Percentiles rank a stretch among this genome's conserved stretches.
Conservation (phyloP, 805 yeast species). For the Spathaspora gorwiae region DNA sequence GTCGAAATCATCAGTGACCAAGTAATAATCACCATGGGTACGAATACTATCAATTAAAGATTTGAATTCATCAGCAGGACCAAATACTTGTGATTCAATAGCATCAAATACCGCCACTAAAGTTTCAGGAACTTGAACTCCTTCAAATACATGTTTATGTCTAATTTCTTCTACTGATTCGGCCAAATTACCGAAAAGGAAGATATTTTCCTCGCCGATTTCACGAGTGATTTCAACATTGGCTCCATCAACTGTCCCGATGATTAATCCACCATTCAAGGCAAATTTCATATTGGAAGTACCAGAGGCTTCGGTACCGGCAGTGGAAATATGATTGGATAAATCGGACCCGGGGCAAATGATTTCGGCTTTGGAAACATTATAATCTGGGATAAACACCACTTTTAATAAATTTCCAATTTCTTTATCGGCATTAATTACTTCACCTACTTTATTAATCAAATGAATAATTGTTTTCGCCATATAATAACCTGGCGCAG, state of each 20-base stretch:
- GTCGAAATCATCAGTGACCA: slow-evolving; percentile 86
- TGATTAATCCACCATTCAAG: slow-evolving; percentile 86
- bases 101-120: slow-evolving; percentile 60
- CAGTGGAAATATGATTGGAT: slow-evolving; percentile 92
- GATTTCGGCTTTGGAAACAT: slow-evolving; percentile 90
- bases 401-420: slow-evolving; percentile 77
- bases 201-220: slow-evolving; percentile 88
- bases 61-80: slow-evolving; percentile 62
- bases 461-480: slow-evolving; percentile 87
- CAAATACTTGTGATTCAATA: slow-evolving; percentile 68
- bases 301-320: slow-evolving; percentile 96
- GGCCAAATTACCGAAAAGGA: slow-evolving; percentile 84
- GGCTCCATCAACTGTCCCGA: slow-evolving; percentile 97
- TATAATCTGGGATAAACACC: slow-evolving; percentile 86
- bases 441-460: slow-evolving; percentile 75
- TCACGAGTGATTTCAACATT: slow-evolving; percentile 93
- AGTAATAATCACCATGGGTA: slow-evolving; percentile 76
- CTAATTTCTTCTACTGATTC: slow-evolving; percentile 87
- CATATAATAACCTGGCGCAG: slow-evolving; percentile 97
- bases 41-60: slow-evolving; percentile 66
- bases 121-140: slow-evolving; percentile 54
- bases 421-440: slow-evolving; percentile 73
- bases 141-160: slow-evolving; percentile 63
- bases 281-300: slow-evolving; percentile 96
- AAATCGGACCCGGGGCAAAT: slow-evolving; percentile 87